A percentile compares a stretch with the other conserved stretches of the same genome.
These are phyloP conservation scores for Colletotrichum cereale DNA, from an alignment of 2,329 filamentous ascomycete species.

Conservation along the genomic window DNA sequence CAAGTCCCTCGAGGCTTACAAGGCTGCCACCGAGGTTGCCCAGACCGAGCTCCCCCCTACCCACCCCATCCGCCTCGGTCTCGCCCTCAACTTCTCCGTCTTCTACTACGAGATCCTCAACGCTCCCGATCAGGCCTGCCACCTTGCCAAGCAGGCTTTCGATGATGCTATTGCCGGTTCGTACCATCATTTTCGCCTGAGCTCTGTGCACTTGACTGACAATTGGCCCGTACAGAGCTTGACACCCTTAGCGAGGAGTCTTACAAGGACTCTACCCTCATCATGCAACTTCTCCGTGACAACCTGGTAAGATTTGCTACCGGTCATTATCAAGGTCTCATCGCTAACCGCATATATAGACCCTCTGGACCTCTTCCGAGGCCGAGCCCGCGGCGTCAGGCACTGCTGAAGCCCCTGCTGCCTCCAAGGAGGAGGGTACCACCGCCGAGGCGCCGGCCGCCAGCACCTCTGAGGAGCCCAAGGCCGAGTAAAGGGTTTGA, in stretches of 20 bases:
- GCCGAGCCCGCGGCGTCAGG: conserved; percentile 79
- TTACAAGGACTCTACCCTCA: conserved; percentile 99
- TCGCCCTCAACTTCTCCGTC: conserved; percentile 96
- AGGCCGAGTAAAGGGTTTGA: conserved; percentile 68
- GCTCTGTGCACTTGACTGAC: conserved; percentile 43
- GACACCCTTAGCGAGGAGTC: conserved; percentile 98
- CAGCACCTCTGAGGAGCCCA: conserved; percentile 73
- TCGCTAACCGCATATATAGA: conserved; percentile 67
- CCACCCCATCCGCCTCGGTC: conserved; percentile 91
- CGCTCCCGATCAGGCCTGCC: conserved; percentile 97
- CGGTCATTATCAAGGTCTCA: not conserved
- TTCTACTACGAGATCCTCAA: conserved; percentile 99
- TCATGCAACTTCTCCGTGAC: conserved; percentile 98
- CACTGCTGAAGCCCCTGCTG: conserved; percentile 68
- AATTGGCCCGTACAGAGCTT: conserved; percentile 72
- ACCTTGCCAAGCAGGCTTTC: conserved; percentile 95
- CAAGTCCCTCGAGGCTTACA: conserved; percentile 97
- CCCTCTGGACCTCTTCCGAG: conserved; percentile 99
- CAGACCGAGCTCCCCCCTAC: conserved; percentile 90
- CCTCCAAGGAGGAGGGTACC: conserved; percentile 46
- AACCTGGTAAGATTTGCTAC: conserved; percentile 77
- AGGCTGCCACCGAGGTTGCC: conserved; percentile 89
- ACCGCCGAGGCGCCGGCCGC: conserved; percentile 49
- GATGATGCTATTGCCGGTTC: conserved; percentile 91
- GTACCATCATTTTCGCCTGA: conserved; percentile 32